These are phyloP conservation scores for Vitis hybrid DNA, from an alignment of 177 flowering plant species.

Conservation along the genomic window DNA sequence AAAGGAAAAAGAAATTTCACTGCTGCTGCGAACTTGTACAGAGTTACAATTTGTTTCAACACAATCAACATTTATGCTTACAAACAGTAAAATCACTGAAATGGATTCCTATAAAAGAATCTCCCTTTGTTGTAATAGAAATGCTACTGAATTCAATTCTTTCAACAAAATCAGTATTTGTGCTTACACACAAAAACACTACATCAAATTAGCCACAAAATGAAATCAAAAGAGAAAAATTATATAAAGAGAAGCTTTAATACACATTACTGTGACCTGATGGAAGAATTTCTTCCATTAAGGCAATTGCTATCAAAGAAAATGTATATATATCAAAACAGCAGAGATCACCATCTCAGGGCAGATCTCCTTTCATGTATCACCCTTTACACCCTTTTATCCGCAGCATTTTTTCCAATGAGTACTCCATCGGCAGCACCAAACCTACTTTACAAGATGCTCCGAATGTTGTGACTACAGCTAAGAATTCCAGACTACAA, in stretches of 20 bases:
- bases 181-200: slow-evolving; percentile 18
- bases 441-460: slow-evolving; percentile 46
- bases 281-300: slow-evolving; percentile 12
- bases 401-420: slow-evolving; percentile 10
- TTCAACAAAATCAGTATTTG: slow-evolving; percentile 23
- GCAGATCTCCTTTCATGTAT: slow-evolving; percentile 4
- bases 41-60: background rate
- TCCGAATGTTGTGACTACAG: slow-evolving; percentile 21
- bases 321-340: slow-evolving; percentile 12
- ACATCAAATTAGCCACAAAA: slow-evolving; percentile 3
- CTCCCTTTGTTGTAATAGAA: slow-evolving; percentile 14
- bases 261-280: slow-evolving; percentile 11
- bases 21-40: background rate
- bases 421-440: slow-evolving; percentile 23
- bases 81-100: too few species aligned
- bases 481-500: slow-evolving; percentile 12
- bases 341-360: background rate
- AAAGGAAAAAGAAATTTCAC: too few species aligned
- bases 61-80: background rate
- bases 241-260: slow-evolving; percentile 2
- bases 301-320: slow-evolving; percentile 17
- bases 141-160: slow-evolving; percentile 16
- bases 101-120: slow-evolving; percentile 10
- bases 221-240: background rate
- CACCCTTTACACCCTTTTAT: slow-evolving; percentile 10